phyloP scores from a whole-genome alignment of 129 eudicot species.

The Chrysanthemum lavandulifolium region DNA sequence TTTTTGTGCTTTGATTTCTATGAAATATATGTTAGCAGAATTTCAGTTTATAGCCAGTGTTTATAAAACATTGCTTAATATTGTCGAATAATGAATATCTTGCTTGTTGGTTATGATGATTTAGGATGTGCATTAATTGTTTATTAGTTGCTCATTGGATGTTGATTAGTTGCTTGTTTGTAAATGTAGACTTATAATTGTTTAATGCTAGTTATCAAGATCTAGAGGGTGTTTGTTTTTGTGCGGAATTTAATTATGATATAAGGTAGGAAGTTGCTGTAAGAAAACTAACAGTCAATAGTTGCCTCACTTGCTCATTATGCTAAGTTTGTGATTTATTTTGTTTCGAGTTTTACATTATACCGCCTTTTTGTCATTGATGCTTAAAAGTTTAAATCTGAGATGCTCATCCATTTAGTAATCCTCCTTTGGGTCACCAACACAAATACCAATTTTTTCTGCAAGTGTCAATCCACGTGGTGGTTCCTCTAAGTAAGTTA shows the following conservation, averaged over 20 bases:
- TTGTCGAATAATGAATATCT: too few relatives aligned
- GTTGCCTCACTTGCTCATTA: conserved; percentile 2
- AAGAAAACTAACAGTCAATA: conserved; percentile 6
- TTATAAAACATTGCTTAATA: too few relatives aligned
- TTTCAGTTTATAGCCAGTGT: too few relatives aligned
- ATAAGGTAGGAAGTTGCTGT: neutral
- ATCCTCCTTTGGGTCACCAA: neutral
- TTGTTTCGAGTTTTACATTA: neutral
- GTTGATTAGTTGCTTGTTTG: conserved; percentile 14
- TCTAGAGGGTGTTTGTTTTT: conserved; percentile 7
- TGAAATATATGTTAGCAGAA: neutral
- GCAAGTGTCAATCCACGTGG: too few relatives aligned
- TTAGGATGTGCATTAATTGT: too few relatives aligned
- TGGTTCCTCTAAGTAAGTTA: too few relatives aligned
- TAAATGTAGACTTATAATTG: neutral
- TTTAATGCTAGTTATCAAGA: neutral
- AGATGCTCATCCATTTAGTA: neutral
- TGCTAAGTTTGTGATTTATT: neutral
- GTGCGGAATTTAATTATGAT: neutral
- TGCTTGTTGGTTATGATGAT: too few relatives aligned
- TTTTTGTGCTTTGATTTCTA: neutral
- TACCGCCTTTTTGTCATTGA: neutral
- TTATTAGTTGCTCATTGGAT: neutral
- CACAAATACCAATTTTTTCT: neutral
- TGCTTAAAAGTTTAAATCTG: neutral